Evolutionary conservation across 2,329 filamentous ascomycete genomes (phyloP).

Genomic region (Diplocarpon rosae): DNA sequence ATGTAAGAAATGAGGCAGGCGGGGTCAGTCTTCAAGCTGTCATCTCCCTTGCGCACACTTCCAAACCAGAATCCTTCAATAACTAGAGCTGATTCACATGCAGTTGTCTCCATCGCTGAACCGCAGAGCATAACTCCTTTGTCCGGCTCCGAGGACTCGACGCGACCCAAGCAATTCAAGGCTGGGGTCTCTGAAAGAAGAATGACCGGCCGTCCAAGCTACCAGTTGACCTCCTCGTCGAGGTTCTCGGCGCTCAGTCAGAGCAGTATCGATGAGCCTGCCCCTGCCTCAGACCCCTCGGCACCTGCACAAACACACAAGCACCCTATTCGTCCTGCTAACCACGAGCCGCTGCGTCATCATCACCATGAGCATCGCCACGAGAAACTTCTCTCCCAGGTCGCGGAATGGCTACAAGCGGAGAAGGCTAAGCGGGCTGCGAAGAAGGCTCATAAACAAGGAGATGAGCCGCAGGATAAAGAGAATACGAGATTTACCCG

Average conservation of each 20-base stretch:
- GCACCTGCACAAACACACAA: conserved; percentile 4
- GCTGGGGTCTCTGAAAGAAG: conserved; percentile 15
- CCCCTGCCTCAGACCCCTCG: conserved; percentile 7
- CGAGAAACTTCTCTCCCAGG: conserved; percentile 56
- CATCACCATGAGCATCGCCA: conserved; percentile 25
- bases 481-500: conserved; percentile 10
- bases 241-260: conserved; percentile 18
- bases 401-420: conserved; percentile 72
- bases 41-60: conserved; percentile 2
- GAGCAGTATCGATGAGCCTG: conserved; percentile 20
- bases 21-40: not conserved
- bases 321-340: conserved; percentile 11
- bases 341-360: conserved; percentile 9
- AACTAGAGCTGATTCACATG: conserved; percentile 3
- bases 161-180: conserved; percentile 21
- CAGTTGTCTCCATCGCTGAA: conserved; percentile 27
- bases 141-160: conserved; percentile 14
- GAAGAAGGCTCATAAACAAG: conserved; percentile 37
- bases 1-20: conserved; percentile 14
- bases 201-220: conserved; percentile 21
- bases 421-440: conserved; percentile 59
- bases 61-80: not conserved
- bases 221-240: conserved; percentile 14
- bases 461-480: conserved; percentile 14
- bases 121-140: conserved; percentile 15